phyloP scores from a whole-genome alignment of 192 early-diverging fungal genomes.

The Kappamyces sp. region DNA sequence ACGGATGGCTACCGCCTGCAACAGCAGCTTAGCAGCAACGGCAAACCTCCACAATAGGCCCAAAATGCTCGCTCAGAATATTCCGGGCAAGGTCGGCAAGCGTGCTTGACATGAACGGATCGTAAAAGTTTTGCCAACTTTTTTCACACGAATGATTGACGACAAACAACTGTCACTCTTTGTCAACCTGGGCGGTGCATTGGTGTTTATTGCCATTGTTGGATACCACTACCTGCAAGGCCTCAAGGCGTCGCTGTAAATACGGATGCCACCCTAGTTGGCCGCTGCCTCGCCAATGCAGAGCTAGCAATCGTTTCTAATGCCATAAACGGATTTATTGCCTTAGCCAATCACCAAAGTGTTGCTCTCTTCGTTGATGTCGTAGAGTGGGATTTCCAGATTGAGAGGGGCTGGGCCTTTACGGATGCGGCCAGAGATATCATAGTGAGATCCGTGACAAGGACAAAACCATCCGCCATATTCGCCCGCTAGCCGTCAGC shows the following conservation, averaged over 20 bases:
- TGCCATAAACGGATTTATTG: constrained; percentile 3
- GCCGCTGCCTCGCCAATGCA: too few relatives aligned
- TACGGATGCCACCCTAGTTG: too few relatives aligned
- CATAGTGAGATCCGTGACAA: constrained; percentile 99
- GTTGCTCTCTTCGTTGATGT: constrained; percentile 61
- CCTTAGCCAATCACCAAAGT: constrained; percentile 83
- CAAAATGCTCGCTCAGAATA: constrained; percentile 46
- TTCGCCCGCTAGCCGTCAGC: constrained; percentile 66
- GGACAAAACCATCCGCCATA: constrained; percentile 99
- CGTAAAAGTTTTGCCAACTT: too few relatives aligned
- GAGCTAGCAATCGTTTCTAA: background rate
- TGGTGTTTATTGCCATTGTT: too few relatives aligned
- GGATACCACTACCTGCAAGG: too few relatives aligned
- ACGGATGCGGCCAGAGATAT: constrained; percentile 95
- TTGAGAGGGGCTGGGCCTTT: constrained; percentile 98
- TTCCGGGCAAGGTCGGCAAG: too few relatives aligned
- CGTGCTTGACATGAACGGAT: too few relatives aligned
- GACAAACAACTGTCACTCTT: too few relatives aligned
- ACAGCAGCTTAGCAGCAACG: constrained; percentile 5
- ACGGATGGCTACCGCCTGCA: constrained; percentile 55
- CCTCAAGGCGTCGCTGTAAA: too few relatives aligned
- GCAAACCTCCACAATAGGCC: constrained; percentile 59
- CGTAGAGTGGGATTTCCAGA: constrained; percentile 86
- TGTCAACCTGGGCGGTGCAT: too few relatives aligned
- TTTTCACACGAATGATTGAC: too few relatives aligned